Percentiles rank a stretch among this genome's conserved stretches.
phyloP scores from a whole-genome alignment of 371 early-diverging fungal species.

The Rhizopus stolonifer region DNA sequence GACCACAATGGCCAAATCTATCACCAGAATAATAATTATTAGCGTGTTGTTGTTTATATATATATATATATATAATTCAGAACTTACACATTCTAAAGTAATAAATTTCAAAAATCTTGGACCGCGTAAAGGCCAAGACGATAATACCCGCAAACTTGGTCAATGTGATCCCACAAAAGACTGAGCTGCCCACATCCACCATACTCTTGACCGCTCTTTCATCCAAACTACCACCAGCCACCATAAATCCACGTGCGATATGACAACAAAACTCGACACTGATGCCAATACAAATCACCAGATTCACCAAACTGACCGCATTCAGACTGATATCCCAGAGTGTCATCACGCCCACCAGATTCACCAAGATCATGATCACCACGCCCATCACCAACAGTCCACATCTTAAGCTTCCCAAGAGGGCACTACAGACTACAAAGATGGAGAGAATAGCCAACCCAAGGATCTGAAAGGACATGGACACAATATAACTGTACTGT shows the following conservation, averaged over 20 bases:
- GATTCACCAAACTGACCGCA: conserved; percentile 74
- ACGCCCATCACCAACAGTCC: conserved; percentile 62
- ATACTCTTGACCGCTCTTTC: conserved; percentile 54
- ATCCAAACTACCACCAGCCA: conserved; percentile 44
- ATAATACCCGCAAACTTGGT: conserved; percentile 77
- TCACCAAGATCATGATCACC: conserved; percentile 64
- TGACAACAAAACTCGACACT: conserved; percentile 80
- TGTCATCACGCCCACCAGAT: conserved; percentile 69
- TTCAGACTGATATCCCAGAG: conserved; percentile 68
- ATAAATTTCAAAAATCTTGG: conserved; percentile 76
- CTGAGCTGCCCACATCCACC: conserved; percentile 71
- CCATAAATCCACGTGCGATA: conserved; percentile 66
- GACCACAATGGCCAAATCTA: conserved; percentile 67
- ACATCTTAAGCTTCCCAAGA: conserved; percentile 58
- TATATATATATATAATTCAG: neutral
- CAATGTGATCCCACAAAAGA: conserved; percentile 73
- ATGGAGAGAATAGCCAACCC: conserved; percentile 59
- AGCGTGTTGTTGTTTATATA: neutral
- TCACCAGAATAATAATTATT: neutral
- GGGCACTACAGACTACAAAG: conserved; percentile 55
- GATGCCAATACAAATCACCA: conserved; percentile 77
- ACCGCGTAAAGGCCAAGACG: conserved; percentile 71
- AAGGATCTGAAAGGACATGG: conserved; percentile 57
- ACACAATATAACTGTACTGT: conserved; percentile 66
- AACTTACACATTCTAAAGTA: conserved; percentile 76